A percentile compares a stretch with the other conserved stretches of the same genome.
Conservation (phyloP, 345 rosid genomes). For the Populus deltoides region DNA sequence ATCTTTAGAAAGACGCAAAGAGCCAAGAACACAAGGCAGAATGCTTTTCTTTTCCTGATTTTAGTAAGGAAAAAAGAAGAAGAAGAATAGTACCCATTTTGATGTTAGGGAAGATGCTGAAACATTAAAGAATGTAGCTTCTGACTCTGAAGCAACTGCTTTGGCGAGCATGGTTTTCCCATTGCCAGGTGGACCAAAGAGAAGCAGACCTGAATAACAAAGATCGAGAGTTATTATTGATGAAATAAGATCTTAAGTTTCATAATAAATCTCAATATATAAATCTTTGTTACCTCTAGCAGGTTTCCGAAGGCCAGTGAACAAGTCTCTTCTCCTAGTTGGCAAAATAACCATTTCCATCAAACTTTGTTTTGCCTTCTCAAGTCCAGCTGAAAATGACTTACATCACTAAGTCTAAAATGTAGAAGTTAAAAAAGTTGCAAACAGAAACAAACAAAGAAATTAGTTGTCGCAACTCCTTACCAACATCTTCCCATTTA, state of each 20-base stretch:
- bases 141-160: conserved; percentile 96
- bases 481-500: conserved; percentile 98
- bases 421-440: neutral
- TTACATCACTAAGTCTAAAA: conserved; percentile 18
- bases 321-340: conserved; percentile 81
- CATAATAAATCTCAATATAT: neutral
- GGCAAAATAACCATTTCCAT: conserved; percentile 99
- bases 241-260: conserved; percentile 5
- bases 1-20: neutral
- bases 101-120: conserved; percentile 95
- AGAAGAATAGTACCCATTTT: conserved; percentile 65
- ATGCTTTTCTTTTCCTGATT: neutral
- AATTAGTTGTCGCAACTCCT: conserved; percentile 16
- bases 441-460: neutral
- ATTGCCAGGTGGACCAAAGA: conserved; percentile 98
- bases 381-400: conserved; percentile 75
- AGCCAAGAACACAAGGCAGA: conserved; percentile 12
- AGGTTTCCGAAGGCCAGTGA: conserved; percentile 94
- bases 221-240: neutral
- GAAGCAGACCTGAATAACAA: conserved; percentile 68
- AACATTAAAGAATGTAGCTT: conserved; percentile 93
- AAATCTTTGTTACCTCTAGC: conserved; percentile 65
- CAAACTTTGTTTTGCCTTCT: conserved; percentile 89
- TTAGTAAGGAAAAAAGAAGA: neutral
- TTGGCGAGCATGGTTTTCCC: conserved; percentile 99